Evolutionary conservation across 805 yeast genomes (phyloP), one percentile per base, ranked within the genome.

Genomic region (Ogataea paraovalis): DNA sequence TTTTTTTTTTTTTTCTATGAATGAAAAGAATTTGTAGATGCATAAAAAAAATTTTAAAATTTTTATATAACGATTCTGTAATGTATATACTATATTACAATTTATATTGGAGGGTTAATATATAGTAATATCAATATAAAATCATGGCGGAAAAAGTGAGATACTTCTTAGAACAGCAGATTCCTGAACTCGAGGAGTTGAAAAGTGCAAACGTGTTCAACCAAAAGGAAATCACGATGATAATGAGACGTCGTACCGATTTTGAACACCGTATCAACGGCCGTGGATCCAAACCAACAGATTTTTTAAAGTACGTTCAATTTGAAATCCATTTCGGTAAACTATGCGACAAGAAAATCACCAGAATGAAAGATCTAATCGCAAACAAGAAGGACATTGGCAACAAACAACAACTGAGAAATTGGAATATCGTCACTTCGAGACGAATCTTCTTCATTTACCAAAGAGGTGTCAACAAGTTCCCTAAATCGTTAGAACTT

Each of bases 171-270:
- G 85, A 80, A 62, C 82, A 75, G 71, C 79, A 90, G 4, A 90
- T 91, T 60, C 96, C 96, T 0, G 99, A 94, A 67, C 75, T 94
- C 46, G 92, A 91, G 59, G 99, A 92, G 59, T 76, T 94, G 30
- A 82, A 84, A 49, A 79, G 79, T 48, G 85, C 87, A 59, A 90
- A 90, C 3, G 73, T 94, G 4, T 94, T 94, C 65, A 84, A 82
- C 38, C 86, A 86, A 57, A 79, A 78, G 56, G 99, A 94, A 67
- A 81, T 90, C 54, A 82, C 84, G 37, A 75, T 78, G 72, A 85
- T 94, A 45, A 88, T 92, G 89, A 83, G 94, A 69, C 80, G 90
- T 62, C 79, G 99, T 70, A 92, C 97, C 0, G 97, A 91, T 67
- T 94, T 90, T 59, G 99, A 94, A 68, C 96, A 94, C 65, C 71